Evolutionary conservation across 805 yeast genomes (phyloP), one percentile per base, ranked within the genome.

Genomic region (Yamadazyma tumulicola): DNA sequence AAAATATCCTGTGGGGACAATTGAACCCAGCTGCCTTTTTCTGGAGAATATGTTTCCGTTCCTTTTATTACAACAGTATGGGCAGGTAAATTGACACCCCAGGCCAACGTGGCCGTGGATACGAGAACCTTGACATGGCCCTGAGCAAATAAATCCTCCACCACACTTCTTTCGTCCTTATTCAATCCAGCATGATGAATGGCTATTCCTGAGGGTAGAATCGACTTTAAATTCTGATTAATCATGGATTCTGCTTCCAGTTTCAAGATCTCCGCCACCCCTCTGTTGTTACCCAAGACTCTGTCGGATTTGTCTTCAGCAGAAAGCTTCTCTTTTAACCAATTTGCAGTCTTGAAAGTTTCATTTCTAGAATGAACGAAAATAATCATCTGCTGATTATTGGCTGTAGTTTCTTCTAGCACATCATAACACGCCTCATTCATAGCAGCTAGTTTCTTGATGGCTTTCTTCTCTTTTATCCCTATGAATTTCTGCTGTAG

Each of bases 21-120:
- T 51, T 85, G 93, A 2, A 78, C 78, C 97, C 97, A 91, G 5
- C 75, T 62, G 35, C 97, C 95, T 42, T 75, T 76, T 43, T 84
- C 93, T 0, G 99, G 97, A 4, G 93, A 83, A 50, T 94, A 93
- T 0, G 88, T 80, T 50, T 86, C 95, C 0, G 98, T 91, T 0
- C 97, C 97, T 51, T 86, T 86, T 42, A 88, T 85, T 18, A 88
- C 80, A 19, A 88, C 97, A 0, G 96, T 86, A 51, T 89, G 96
- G 0, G 96, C 96, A 2, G 97, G 97, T 37, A 88, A 68, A 54
- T 88, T 88, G 20, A 88, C 96, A 72, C 97, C 97, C 97, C 97
- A 88, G 0, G 97, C 96, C 41, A 88, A 72, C 0, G 97, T 88
- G 0, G 96, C 95, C 2, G 97, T 88, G 0, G 94, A 86, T 1